phyloP scores from a whole-genome alignment of 495 filamentous ascomycete species.

The Penicillium bovifimosum region DNA sequence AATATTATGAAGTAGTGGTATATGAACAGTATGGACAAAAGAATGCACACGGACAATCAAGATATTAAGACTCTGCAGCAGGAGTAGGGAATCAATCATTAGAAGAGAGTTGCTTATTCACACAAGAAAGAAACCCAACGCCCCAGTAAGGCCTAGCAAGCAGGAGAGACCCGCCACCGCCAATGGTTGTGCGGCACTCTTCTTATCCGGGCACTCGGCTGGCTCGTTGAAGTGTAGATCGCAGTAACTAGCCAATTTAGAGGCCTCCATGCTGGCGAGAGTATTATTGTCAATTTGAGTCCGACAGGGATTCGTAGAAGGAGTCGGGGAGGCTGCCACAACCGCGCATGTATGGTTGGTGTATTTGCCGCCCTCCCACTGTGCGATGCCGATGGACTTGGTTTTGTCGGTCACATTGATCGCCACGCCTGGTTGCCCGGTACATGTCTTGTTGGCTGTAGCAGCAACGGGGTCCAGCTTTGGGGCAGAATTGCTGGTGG shows the following conservation, averaged over 20 bases:
- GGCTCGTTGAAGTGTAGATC: not conserved
- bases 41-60: not conserved
- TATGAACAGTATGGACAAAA: not conserved
- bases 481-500: not conserved
- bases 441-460: constrained; percentile 16
- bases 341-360: not conserved
- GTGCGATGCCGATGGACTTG: not conserved
- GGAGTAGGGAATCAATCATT: not conserved
- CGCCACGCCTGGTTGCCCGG: constrained; percentile 1
- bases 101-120: not conserved
- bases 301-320: not conserved
- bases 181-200: not conserved
- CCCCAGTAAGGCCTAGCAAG: not conserved
- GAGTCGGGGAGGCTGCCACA: not conserved
- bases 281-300: not conserved
- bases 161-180: not conserved
- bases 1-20: too few species aligned
- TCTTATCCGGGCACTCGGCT: not conserved
- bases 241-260: not conserved
- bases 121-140: not conserved
- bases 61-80: not conserved
- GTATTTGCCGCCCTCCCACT: not conserved
- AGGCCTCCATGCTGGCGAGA: not conserved
- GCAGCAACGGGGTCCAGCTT: constrained; percentile 16
- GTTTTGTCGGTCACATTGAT: constrained; percentile 8